Base-by-base conservation (phyloP, 1,139 yeast genomes). In the Geotrichum cucujoidarum region DNA sequence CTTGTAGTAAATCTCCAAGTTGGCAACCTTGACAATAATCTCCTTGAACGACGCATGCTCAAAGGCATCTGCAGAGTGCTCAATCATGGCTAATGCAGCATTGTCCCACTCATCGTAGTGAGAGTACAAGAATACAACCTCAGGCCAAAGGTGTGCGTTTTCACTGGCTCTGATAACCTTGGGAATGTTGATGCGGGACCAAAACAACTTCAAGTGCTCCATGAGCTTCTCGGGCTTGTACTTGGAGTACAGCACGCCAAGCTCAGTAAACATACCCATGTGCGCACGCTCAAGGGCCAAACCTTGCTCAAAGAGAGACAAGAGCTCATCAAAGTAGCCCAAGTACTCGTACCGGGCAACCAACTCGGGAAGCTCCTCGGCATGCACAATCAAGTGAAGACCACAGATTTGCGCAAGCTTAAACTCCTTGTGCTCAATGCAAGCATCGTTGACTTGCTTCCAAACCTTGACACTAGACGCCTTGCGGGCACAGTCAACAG, bases 21-120 rank as follows among this genome's bases (percentile, higher is more conserved):
- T 92, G 42, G 97, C 87, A 53, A 90, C 97, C 75, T 92, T 92
- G 57, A 88, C 96, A 58, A 94, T 75, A 50, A 92, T 82, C 65
- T 92, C 97, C 74, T 92, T 92, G 76, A 94, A 92, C 43, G 95
- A 85, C 35, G 81, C 72, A 67, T 92, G 98, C 60, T 94, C 98
- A 64, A 92, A 90, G 16, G 96, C 92, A 60, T 85, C 86, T 54
- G 94, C 89, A 3, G 95, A 83, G 65, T 81, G 89, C 67, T 92
- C 96, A 74, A 92, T 92, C 92, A 92, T 88, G n/a, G 97, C 83
- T 67, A 92, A 77, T 37, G 97, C 92, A 54, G 98, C 98, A 67
- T 92, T 92, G 70, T 94, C 99, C 95, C 97, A 94, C 73, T 94
- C 98, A 67, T 92, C 98, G 66, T 92, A 92, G 68, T 92, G 99